phyloP scores from a whole-genome alignment of 345 rosid genomes.

The Xanthoceras sorbifolium region DNA sequence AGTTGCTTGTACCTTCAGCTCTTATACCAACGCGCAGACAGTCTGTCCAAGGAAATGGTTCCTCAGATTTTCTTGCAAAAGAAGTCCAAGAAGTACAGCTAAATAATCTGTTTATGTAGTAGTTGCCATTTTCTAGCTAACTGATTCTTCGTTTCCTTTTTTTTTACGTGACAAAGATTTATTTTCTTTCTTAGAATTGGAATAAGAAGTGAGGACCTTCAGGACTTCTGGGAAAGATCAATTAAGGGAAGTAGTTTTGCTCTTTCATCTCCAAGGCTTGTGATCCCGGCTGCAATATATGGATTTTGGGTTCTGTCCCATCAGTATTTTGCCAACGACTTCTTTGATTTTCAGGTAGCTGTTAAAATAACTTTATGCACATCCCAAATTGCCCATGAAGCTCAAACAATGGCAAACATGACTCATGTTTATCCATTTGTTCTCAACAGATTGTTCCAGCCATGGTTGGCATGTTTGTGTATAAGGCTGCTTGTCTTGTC shows the following conservation, averaged over 20 bases:
- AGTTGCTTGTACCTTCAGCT: constrained; percentile 98
- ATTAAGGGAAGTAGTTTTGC: constrained; percentile 72
- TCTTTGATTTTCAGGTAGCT: constrained; percentile 83
- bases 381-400: background rate
- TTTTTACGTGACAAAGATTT: background rate
- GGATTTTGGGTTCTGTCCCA: constrained; percentile 82
- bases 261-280: constrained; percentile 90
- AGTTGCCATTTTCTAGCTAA: too few species aligned
- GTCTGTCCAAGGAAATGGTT: constrained; percentile 66
- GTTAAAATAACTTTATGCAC: background rate
- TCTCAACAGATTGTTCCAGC: constrained; percentile 74
- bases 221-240: constrained; percentile 58
- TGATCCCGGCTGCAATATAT: constrained; percentile 73
- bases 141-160: background rate
- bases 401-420: background rate
- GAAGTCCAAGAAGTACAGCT: constrained; percentile 64
- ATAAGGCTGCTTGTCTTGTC: constrained; percentile 94
- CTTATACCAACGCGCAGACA: constrained; percentile 68
- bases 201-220: constrained; percentile 78
- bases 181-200: constrained; percentile 60
- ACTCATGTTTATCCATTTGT: background rate
- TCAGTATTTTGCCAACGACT: constrained; percentile 53
- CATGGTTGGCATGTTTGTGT: constrained; percentile 86
- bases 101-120: background rate
- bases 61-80: constrained; percentile 69